A percentile compares a stretch with the other conserved stretches of the same genome.
phyloP scores from a whole-genome alignment of 139 green algal genomes.

The Micractinium conductrix region DNA sequence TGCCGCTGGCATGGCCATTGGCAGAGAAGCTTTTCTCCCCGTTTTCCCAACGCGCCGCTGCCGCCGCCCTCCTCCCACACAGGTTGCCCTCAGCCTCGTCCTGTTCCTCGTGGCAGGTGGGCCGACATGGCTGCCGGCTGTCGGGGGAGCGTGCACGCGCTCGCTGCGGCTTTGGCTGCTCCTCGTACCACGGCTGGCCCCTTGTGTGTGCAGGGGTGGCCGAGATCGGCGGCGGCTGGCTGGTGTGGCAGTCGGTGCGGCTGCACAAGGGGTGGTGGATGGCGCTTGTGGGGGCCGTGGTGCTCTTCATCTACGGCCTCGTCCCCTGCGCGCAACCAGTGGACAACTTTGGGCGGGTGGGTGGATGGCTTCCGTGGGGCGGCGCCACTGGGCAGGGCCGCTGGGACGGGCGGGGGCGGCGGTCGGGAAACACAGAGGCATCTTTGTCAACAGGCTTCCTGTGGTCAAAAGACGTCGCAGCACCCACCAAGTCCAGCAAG shows the following conservation, averaged over 20 bases:
- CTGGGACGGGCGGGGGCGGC: too few relatives aligned
- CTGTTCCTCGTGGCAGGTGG: conserved; percentile 70
- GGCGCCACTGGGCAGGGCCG: too few relatives aligned
- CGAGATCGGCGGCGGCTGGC: conserved; percentile 90
- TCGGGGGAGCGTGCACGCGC: too few relatives aligned
- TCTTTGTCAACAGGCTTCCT: too few relatives aligned
- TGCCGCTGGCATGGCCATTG: neutral
- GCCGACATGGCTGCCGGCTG: conserved; percentile 88
- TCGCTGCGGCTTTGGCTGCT: too few relatives aligned
- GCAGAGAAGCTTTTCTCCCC: neutral
- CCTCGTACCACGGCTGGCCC: too few relatives aligned
- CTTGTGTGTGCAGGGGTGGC: too few relatives aligned
- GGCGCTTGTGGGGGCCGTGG: conserved; percentile 46
- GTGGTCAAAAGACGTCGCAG: neutral
- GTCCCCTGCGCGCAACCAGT: conserved; percentile 83
- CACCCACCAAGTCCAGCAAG: too few relatives aligned
- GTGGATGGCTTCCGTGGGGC: neutral
- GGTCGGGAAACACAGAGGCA: too few relatives aligned
- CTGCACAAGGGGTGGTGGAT: conserved; percentile 52
- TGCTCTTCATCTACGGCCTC: conserved; percentile 80
- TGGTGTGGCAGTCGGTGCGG: conserved; percentile 84
- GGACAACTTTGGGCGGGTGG: conserved; percentile 62
- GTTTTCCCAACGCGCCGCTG: too few relatives aligned
- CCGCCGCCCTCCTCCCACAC: neutral
- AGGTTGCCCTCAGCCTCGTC: conserved; percentile 32